Evolutionary conservation across 129 eudicot genomes (phyloP).

Genomic region (Lactuca sativa): DNA sequence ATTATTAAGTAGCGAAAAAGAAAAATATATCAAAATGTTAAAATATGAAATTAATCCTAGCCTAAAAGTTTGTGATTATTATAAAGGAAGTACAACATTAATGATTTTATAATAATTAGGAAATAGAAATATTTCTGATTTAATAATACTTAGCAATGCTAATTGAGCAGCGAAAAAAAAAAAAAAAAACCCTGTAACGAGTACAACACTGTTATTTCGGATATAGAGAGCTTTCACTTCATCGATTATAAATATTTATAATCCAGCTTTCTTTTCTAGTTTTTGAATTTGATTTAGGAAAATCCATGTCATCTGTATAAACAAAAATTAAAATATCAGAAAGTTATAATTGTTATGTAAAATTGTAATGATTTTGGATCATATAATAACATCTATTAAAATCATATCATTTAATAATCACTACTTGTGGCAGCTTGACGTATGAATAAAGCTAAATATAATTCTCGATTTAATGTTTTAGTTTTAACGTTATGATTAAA

Average conservation of each 20-base stretch:
- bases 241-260: conserved; percentile 27
- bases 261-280: conserved; percentile 61
- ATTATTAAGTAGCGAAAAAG: background rate
- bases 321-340: conserved; percentile 9
- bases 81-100: conserved; percentile 15
- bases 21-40: background rate
- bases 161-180: conserved; percentile 7
- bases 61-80: conserved; percentile 11
- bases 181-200: conserved; percentile 19
- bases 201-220: conserved; percentile 37
- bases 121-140: conserved; percentile 16
- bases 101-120: conserved; percentile 23
- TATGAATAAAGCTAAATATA: too few relatives aligned
- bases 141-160: conserved; percentile 32
- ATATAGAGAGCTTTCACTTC: conserved; percentile 16
- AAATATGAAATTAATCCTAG: conserved; percentile 21
- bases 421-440: too few relatives aligned
- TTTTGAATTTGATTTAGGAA: conserved; percentile 92
- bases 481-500: too few relatives aligned
- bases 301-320: conserved; percentile 87
- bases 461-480: too few relatives aligned
- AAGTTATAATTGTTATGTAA: background rate
- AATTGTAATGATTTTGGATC: too few relatives aligned
- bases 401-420: too few relatives aligned
- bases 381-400: too few relatives aligned